These are phyloP conservation scores for Chamaenerion angustifolium DNA, from an alignment of 345 rosid genomes.

Conservation along the genomic window DNA sequence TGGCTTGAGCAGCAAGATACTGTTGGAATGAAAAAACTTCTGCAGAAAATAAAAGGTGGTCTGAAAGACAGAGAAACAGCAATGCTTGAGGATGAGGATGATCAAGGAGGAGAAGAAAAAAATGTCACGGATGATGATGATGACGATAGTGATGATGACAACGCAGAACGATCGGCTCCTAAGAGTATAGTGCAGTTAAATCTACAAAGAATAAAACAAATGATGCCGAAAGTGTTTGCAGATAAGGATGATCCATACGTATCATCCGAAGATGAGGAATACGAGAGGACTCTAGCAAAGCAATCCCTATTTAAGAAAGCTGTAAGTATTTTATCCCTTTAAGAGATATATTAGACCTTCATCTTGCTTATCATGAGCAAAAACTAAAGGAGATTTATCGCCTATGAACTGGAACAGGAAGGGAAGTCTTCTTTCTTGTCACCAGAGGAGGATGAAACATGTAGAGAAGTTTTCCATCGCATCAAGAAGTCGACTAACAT, in stretches of 20 bases:
- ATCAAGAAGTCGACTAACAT: slow-evolving; percentile 53
- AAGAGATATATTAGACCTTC: not conserved
- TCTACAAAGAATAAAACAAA: slow-evolving; percentile 68
- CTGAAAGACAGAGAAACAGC: slow-evolving; percentile 25
- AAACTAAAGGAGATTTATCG: too few relatives aligned
- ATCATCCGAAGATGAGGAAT: slow-evolving; percentile 88
- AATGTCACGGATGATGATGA: not conserved
- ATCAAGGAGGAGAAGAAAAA: slow-evolving; percentile 24
- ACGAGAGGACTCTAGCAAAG: slow-evolving; percentile 33
- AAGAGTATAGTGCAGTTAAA: slow-evolving; percentile 35
- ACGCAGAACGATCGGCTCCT: slow-evolving; percentile 29
- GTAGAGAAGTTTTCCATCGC: slow-evolving; percentile 49
- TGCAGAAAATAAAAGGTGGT: slow-evolving; percentile 56
- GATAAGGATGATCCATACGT: slow-evolving; percentile 64
- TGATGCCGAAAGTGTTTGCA: slow-evolving; percentile 76
- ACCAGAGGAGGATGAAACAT: slow-evolving; percentile 39
- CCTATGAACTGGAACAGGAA: slow-evolving; percentile 35
- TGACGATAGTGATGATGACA: slow-evolving; percentile 22
- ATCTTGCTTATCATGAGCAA: not conserved
- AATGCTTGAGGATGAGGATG: slow-evolving; percentile 32
- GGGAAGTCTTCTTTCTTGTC: slow-evolving; percentile 30
- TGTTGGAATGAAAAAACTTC: slow-evolving; percentile 65
- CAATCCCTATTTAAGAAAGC: slow-evolving; percentile 36
- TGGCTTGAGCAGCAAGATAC: slow-evolving; percentile 91
- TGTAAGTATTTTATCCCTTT: slow-evolving; percentile 33